Conservation (phyloP, 345 rosid species). For the Citrus unshiu region DNA sequence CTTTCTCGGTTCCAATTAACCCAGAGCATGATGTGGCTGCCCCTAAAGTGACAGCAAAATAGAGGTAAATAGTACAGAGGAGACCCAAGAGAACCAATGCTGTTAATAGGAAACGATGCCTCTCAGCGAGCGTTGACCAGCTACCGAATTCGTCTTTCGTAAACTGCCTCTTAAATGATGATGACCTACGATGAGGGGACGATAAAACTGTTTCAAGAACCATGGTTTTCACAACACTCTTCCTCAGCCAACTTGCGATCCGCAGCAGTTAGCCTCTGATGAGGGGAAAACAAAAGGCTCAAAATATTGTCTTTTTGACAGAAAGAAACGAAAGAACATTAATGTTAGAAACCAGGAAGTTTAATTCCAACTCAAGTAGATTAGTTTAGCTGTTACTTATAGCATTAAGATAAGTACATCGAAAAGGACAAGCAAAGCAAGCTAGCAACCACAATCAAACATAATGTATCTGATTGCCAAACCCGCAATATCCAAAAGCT, state of each 20-base stretch:
- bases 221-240: conserved; percentile 30
- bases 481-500: neutral
- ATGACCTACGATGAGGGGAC: conserved; percentile 70
- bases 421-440: neutral
- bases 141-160: conserved; percentile 75
- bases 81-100: conserved; percentile 72
- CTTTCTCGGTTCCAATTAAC: conserved; percentile 55
- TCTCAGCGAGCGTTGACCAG: conserved; percentile 60
- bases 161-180: conserved; percentile 57
- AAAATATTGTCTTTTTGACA: neutral
- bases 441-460: no score
- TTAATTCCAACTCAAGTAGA: neutral
- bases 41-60: conserved; percentile 87
- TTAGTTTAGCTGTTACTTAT: neutral
- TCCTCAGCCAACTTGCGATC: conserved; percentile 18
- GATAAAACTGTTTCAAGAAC: conserved; percentile 70
- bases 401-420: neutral
- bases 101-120: conserved; percentile 89
- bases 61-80: conserved; percentile 84
- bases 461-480: neutral
- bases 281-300: neutral
- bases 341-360: neutral
- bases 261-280: neutral
- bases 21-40: conserved; percentile 59
- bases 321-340: neutral